These are phyloP conservation scores for Juncus inflexus DNA, from an alignment of 176 grass and related monocot species.

Conservation along the genomic window DNA sequence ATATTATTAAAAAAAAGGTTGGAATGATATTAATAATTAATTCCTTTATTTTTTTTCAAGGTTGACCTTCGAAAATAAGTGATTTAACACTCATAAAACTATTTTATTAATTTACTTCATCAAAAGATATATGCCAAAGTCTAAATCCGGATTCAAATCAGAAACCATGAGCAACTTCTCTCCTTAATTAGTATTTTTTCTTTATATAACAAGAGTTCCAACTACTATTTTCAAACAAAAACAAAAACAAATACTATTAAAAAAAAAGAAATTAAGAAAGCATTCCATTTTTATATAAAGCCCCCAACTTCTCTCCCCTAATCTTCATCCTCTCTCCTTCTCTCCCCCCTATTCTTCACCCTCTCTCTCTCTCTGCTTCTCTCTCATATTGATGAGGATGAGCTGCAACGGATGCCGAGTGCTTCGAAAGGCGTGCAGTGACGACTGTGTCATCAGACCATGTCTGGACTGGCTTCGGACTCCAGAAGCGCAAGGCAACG, in stretches of 20 bases:
- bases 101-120: too few species aligned
- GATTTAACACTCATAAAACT: too few species aligned
- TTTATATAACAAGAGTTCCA: not conserved
- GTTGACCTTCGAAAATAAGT: too few species aligned
- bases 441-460: slow-evolving; percentile 44
- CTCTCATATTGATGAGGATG: slow-evolving; percentile 32
- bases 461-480: slow-evolving; percentile 56
- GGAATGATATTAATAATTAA: too few species aligned
- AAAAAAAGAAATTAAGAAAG: not conserved
- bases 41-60: too few species aligned
- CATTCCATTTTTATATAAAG: slow-evolving; percentile 9
- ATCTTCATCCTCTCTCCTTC: not conserved
- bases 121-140: not conserved
- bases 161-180: not conserved
- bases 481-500: slow-evolving; percentile 57
- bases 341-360: not conserved
- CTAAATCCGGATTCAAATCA: slow-evolving; percentile 3
- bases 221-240: too few species aligned
- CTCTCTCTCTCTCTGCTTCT: not conserved
- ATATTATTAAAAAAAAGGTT: too few species aligned
- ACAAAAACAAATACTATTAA: not conserved
- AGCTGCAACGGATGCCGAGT: slow-evolving; percentile 71
- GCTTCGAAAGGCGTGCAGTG: slow-evolving; percentile 54
- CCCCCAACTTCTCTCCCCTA: slow-evolving; percentile 1
- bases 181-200: not conserved